Conservation (phyloP, 768 basidiomycete genomes). For the Hemileccinum impolitum region DNA sequence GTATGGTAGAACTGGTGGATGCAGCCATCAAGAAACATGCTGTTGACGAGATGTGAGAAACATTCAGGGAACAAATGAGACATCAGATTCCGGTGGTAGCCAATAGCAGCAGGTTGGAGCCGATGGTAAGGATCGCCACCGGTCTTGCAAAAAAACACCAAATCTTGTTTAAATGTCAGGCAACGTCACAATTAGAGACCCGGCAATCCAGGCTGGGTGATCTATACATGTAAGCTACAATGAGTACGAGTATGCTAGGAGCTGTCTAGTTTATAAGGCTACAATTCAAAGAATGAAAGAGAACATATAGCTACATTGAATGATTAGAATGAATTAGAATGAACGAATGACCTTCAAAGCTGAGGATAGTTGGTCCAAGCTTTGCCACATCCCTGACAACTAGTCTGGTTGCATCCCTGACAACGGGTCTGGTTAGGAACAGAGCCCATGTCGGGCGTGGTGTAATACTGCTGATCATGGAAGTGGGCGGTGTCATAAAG, state of each 20-base stretch:
- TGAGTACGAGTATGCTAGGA: not conserved
- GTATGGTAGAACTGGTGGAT: constrained; percentile 45
- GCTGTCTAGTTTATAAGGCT: not conserved
- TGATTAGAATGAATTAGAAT: too few relatives aligned
- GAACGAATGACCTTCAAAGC: not conserved
- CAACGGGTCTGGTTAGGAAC: not conserved
- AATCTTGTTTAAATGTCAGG: too few relatives aligned
- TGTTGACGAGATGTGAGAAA: not conserved
- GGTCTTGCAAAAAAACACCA: too few relatives aligned
- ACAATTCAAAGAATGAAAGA: not conserved
- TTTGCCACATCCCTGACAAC: not conserved
- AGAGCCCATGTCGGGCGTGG: not conserved
- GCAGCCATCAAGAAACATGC: constrained; percentile 31
- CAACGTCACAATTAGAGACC: not conserved
- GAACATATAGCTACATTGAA: not conserved
- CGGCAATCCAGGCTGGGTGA: not conserved
- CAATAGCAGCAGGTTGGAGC: too few relatives aligned
- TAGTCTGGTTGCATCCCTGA: too few relatives aligned
- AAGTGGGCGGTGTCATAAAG: not conserved
- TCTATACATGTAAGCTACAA: not conserved
- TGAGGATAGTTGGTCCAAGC: not conserved
- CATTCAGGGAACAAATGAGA: not conserved
- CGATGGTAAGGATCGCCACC: too few relatives aligned
- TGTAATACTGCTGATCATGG: constrained; percentile 2
- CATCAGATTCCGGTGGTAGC: too few relatives aligned